Base-by-base conservation (phyloP, 257 asterid species). In the Salvia rosmarinus region DNA sequence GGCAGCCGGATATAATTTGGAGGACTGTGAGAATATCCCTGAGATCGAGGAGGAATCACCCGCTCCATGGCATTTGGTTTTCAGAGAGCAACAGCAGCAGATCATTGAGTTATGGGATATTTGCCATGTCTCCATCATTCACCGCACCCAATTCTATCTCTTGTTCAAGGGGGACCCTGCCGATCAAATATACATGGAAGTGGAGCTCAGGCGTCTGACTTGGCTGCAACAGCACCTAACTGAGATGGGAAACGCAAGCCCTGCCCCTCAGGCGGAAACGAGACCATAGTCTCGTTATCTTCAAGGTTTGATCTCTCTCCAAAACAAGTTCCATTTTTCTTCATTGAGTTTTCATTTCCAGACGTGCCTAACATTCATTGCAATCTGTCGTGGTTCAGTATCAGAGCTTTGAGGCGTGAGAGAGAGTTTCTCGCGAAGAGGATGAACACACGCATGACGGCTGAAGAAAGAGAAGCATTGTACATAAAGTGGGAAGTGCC, bases 401-500 rank as follows among this genome's bases (percentile, higher is more conserved):
- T 87, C 20, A 86, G 82, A 79, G 95, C 97, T 20, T 58, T 94
- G 79, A 88, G 82, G 87, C 81, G 96, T 51, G 97, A 94, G 75
- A 77, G 96, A 68, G 99, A 91, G 85, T 89, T 89, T 62, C 90
- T 94, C 5, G 96, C 96, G 2, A 94, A 86, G 85, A 83, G 96
- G 72, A 73, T 94, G 84, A 80, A 77, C 17, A 78, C 90, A 0
- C 91, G 96, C 12, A 79, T 91, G 87, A 75, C 90, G 6, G 85
- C 68, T 6, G 99, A 94, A 64, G 99, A 94, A 72, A 85, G 97
- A 77, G 96, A 91, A 30, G 78, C 79, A 12, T 59, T 91, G 75
- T 94, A 91, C 87, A 77, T 87, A 42, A 89, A 85, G 80, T 94
- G 99, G 99, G 94, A 89, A 11, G 97, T 94, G 30, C 90, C 96